Conservation (phyloP, 768 basidiomycete genomes). For the Hygrophorus pudorinus region DNA sequence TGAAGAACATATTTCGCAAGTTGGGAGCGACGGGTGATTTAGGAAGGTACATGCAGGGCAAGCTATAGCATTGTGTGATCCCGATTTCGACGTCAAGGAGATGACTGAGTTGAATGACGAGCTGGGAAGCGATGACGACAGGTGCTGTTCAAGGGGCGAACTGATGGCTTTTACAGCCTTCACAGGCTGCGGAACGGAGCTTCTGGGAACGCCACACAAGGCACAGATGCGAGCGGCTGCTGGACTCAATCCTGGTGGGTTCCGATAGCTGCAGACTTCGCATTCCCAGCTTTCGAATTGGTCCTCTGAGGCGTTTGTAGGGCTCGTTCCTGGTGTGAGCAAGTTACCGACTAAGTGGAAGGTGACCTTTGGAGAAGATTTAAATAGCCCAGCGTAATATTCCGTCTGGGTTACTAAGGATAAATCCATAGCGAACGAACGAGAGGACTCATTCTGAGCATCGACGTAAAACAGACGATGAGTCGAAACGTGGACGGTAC, state of each 20-base stretch:
- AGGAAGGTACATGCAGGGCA: constrained; percentile 91
- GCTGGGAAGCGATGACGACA: constrained; percentile 29
- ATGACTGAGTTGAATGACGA: constrained; percentile 28
- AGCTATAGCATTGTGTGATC: constrained; percentile 32
- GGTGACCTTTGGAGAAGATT: constrained; percentile 83
- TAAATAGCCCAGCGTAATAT: constrained; percentile 84
- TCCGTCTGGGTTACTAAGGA: constrained; percentile 65
- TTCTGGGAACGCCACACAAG: constrained; percentile 74
- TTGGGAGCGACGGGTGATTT: constrained; percentile 63
- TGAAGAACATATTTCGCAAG: constrained; percentile 84
- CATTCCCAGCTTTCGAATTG: constrained; percentile 68
- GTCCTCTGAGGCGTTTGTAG: constrained; percentile 16
- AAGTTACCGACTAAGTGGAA: constrained; percentile 40
- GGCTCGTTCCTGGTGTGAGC: constrained; percentile 11
- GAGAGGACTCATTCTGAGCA: constrained; percentile 29
- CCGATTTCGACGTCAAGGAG: constrained; percentile 24
- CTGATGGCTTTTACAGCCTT: constrained; percentile 17
- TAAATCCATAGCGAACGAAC: constrained; percentile 65
- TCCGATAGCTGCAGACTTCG: constrained; percentile 78
- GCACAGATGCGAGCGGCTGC: constrained; percentile 59
- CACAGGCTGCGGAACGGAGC: constrained; percentile 16
- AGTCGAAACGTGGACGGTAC: constrained; percentile 63
- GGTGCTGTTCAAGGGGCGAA: constrained; percentile 17
- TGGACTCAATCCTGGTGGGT: constrained; percentile 68
- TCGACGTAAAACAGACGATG: constrained; percentile 84